Conservation (phyloP, 2,329 filamentous ascomycete genomes). For the Fusarium stilboides region DNA sequence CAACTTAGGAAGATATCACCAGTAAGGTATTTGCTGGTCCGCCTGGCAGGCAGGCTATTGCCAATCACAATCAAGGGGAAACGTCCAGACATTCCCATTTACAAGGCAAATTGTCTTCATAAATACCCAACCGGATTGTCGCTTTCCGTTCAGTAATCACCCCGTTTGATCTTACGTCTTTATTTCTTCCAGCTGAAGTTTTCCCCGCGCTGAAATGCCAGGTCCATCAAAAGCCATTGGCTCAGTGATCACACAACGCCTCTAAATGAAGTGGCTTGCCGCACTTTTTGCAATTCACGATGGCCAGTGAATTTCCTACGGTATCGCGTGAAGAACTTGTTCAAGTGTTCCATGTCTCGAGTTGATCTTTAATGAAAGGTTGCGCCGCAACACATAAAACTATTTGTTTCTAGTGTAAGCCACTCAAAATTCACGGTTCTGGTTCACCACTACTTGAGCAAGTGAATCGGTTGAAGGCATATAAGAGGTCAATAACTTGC, state of each 20-base stretch:
- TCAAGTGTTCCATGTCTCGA: background rate
- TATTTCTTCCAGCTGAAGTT: constrained; percentile 1
- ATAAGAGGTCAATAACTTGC: constrained; percentile 1
- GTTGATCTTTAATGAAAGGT: background rate
- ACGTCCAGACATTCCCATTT: too few species aligned
- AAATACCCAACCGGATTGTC: background rate
- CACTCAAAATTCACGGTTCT: constrained; percentile 1
- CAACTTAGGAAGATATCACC: too few species aligned
- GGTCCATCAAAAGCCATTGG: constrained; percentile 17
- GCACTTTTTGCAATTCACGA: constrained; percentile 27
- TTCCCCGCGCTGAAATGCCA: constrained; percentile 14
- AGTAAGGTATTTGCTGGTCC: too few species aligned
- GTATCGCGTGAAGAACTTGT: constrained; percentile 16
- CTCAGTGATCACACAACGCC: constrained; percentile 13
- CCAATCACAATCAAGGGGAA: background rate
- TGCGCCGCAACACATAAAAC: constrained; percentile 8
- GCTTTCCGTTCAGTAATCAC: constrained; percentile 11
- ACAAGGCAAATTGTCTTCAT: too few species aligned
- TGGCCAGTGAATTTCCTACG: constrained; percentile 2
- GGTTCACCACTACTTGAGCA: background rate
- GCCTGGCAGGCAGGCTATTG: too few species aligned
- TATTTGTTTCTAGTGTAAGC: constrained; percentile 20
- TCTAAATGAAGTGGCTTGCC: constrained; percentile 29
- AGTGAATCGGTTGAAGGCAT: background rate
- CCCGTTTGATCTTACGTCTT: constrained; percentile 13